Conservation (phyloP, 2,329 filamentous ascomycete species). For the Fusarium tupiense region DNA sequence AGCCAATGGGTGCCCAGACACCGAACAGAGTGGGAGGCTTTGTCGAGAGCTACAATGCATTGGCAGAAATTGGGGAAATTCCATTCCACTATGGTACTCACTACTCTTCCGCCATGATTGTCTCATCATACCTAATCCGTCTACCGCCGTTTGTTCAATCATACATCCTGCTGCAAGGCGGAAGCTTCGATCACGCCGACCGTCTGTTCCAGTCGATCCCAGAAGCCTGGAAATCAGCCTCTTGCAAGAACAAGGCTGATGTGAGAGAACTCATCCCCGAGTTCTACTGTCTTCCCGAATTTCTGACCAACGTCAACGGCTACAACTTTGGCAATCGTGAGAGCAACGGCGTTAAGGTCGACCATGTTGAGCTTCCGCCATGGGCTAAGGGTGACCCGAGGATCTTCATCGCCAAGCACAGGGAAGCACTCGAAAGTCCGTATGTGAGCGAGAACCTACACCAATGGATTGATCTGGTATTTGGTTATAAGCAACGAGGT, state of each 20-base stretch:
- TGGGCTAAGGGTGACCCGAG: slow-evolving; percentile 98
- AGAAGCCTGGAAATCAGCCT: slow-evolving; percentile 91
- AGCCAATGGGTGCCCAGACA: slow-evolving; percentile 95
- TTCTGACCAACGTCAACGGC: slow-evolving; percentile 90
- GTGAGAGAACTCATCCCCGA: slow-evolving; percentile 95
- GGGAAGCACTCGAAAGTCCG: slow-evolving; percentile 93
- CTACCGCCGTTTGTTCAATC: slow-evolving; percentile 97
- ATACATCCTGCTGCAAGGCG: slow-evolving; percentile 93
- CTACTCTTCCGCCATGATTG: slow-evolving; percentile 99
- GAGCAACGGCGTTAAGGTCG: slow-evolving; percentile 80
- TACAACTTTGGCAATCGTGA: slow-evolving; percentile 94
- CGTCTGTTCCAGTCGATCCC: slow-evolving; percentile 93
- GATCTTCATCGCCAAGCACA: slow-evolving; percentile 93
- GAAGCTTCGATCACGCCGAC: slow-evolving; percentile 94
- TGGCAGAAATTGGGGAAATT: slow-evolving; percentile 91
- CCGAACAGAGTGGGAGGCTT: slow-evolving; percentile 80
- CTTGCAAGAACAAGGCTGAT: slow-evolving; percentile 89
- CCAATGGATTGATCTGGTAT: slow-evolving; percentile 95
- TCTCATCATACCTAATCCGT: slow-evolving; percentile 94
- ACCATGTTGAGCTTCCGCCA: slow-evolving; percentile 87
- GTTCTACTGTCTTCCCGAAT: slow-evolving; percentile 97
- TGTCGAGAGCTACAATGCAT: slow-evolving; percentile 83
- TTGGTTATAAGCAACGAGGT: slow-evolving; percentile 92
- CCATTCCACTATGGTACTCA: slow-evolving; percentile 98
- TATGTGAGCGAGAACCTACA: slow-evolving; percentile 91